Evolutionary conservation across 2,329 filamentous ascomycete species (phyloP), one percentile per base, ranked within the genome.

Genomic region (Whalleya microplaca): DNA sequence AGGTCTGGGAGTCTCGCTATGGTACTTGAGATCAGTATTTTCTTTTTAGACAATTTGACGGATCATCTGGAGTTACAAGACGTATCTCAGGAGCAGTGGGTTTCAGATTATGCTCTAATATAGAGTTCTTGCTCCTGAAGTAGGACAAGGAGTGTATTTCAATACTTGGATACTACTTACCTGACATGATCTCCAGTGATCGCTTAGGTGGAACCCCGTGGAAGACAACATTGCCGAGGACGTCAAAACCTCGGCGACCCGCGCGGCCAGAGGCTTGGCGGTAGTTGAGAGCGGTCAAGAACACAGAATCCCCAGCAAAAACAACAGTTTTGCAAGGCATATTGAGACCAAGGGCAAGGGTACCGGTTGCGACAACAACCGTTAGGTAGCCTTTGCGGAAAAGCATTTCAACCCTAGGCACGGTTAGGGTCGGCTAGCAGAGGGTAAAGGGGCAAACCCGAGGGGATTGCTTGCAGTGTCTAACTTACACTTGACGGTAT

Each of bases 251-350:
- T 75, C 90, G 84, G 72, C 90, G 86, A 63, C 90, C 90, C 29
- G 90, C 88, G 78, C 90, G 86, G 72, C 91, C 90, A 54, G 89
- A 85, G 7, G 84, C 88, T 70, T 94, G 90, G 8, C 88, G 84
- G 71, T 89, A 94, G 69, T 91, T 91, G 49, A 93, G 81, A 0
- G 89, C 84, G 0, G 88, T 91, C 43, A 94, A 74, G 67, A 84
- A 92, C 2, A 90, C 78, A 0, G 86, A 90, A 69, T 93, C 89
- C 0, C 88, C 89, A 16, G 80, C 81, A 70, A 94, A 94, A 1
- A 92, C 84, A 0, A 92, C 89, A 1, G 90, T 94, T 70, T 90
- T 91, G 70, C 89, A 93, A 9, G 90, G 90, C 87, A 91, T 91
- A 65, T 91, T 94, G 75, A 94, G 89, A 76, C 90, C 90, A 4